phyloP scores from a whole-genome alignment of 2,329 filamentous ascomycete genomes.

The Allantophomopsis cytisporea region DNA sequence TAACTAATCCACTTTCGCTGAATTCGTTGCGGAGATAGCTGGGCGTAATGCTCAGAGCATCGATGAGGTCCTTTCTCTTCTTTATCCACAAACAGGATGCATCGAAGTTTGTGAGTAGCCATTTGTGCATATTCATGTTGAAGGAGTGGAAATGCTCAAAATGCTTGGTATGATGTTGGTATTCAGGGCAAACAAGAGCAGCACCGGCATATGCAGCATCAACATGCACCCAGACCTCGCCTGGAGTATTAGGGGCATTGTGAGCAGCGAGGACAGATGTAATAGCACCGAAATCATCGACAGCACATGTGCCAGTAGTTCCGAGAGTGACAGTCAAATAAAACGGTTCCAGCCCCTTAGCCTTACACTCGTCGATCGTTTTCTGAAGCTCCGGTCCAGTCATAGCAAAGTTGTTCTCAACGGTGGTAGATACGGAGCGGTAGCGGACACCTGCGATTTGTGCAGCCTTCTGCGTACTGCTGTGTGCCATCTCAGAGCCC shows the following conservation, averaged over 20 bases:
- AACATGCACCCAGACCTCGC: constrained; percentile 77
- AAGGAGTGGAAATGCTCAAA: constrained; percentile 70
- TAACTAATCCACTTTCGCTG: constrained; percentile 72
- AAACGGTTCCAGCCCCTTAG: constrained; percentile 67
- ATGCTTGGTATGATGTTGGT: constrained; percentile 50
- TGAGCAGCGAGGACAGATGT: constrained; percentile 19
- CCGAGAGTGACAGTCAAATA: constrained; percentile 76
- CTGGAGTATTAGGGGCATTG: constrained; percentile 22
- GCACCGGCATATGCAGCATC: constrained; percentile 89
- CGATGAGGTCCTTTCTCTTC: constrained; percentile 61
- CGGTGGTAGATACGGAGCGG: constrained; percentile 48
- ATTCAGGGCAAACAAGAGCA: constrained; percentile 70
- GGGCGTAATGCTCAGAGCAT: constrained; percentile 65
- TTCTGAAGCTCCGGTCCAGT: constrained; percentile 46
- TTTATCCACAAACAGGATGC: constrained; percentile 69
- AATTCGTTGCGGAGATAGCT: constrained; percentile 73
- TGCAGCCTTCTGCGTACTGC: constrained; percentile 75
- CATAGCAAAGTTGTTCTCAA: constrained; percentile 55
- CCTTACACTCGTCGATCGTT: constrained; percentile 50
- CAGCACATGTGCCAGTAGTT: constrained; percentile 76
- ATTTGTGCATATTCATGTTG: constrained; percentile 96
- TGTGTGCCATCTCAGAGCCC: constrained; percentile 69
- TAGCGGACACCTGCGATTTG: constrained; percentile 78
- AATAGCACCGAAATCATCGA: constrained; percentile 56
- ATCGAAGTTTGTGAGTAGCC: constrained; percentile 91